phyloP scores from a whole-genome alignment of 164 flowering plant genomes.

The Aristolochia californica region DNA sequence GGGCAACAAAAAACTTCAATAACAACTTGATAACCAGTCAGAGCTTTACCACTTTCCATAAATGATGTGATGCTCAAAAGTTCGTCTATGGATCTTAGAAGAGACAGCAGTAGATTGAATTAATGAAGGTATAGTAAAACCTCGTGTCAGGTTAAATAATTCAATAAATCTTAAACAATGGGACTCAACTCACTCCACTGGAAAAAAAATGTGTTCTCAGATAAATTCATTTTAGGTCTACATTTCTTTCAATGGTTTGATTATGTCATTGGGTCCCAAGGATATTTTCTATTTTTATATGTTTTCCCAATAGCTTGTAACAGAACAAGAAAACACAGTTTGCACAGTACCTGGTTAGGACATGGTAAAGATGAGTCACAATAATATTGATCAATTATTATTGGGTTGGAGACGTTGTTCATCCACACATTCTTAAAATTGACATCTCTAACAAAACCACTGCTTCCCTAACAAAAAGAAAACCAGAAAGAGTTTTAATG shows the following conservation, averaged over 20 bases:
- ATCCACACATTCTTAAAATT: conserved; percentile 51
- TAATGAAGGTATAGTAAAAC: background rate
- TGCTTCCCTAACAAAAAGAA: conserved; percentile 57
- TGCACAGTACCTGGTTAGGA: conserved; percentile 55
- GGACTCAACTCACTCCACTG: too few relatives aligned
- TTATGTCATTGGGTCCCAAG: background rate
- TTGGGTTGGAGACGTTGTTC: conserved; percentile 81
- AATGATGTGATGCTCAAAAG: background rate
- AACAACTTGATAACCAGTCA: too few relatives aligned
- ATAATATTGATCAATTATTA: conserved; percentile 84
- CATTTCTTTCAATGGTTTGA: background rate
- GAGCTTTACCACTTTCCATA: background rate
- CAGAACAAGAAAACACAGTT: background rate
- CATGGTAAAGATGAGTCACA: conserved; percentile 69
- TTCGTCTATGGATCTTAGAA: background rate
- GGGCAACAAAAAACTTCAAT: background rate
- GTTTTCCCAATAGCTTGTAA: background rate
- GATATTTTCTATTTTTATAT: background rate
- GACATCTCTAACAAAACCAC: conserved; percentile 51
- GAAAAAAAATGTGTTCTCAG: too few relatives aligned
- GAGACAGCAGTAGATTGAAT: background rate
- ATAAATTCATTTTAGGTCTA: too few relatives aligned
- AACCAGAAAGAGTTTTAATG: conserved; percentile 1
- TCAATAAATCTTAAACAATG: too few relatives aligned
- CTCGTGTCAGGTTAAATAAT: too few relatives aligned